Base-by-base conservation (phyloP, 352 stramenopile genomes). In the Phytophthora pluvialis region DNA sequence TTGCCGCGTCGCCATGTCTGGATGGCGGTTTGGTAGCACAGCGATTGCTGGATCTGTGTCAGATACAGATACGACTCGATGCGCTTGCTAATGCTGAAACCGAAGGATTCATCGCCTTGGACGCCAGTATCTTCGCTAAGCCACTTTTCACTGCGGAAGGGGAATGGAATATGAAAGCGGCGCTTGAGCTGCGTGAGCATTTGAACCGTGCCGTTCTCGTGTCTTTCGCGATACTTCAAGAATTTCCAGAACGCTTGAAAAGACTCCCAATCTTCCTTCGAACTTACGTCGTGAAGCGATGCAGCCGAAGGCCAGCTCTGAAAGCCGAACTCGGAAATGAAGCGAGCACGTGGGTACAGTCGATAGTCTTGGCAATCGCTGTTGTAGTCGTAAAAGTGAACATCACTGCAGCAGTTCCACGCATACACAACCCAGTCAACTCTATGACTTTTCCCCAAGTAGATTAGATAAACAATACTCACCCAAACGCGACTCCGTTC, bases 251-350 rank as follows among this genome's bases (percentile, higher is more conserved):
- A 91, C 7, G 68, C 58, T 64, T 89, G 72, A 52, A 96, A 92
- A 8, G 85, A 92, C 2, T 43, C 40, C 80, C 83, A 88, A 56
- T 94, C 88, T 1, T 68, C 59, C 0, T 66, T 39, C 4, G 67
- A 65, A 35, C 73, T 89, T 2, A 94, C 81, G n/a, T 77, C 57
- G 1, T 61, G 42, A 11, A 94, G 51, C n/a, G 81, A 80, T 10
- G 63, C 28, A n/a, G 73, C 49, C 26, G 87, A 94, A 36, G 88
- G 82, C 25, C 82, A 75, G 50, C 84, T 93, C 61, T 96, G 88
- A 64, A 93, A 96, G 2, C 88, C 88, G 73, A 95, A 96, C 56
- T 96, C 88, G 4, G 88, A 96, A 48, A 94, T 79, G 61, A 96
- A 95, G 26, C 86, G 78, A 33, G 83, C 83, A 12, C 58, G 70